Evolutionary conservation across 139 green algal species (phyloP), one percentile per base, ranked within the genome.

Genomic region (Chloropicon primus): DNA sequence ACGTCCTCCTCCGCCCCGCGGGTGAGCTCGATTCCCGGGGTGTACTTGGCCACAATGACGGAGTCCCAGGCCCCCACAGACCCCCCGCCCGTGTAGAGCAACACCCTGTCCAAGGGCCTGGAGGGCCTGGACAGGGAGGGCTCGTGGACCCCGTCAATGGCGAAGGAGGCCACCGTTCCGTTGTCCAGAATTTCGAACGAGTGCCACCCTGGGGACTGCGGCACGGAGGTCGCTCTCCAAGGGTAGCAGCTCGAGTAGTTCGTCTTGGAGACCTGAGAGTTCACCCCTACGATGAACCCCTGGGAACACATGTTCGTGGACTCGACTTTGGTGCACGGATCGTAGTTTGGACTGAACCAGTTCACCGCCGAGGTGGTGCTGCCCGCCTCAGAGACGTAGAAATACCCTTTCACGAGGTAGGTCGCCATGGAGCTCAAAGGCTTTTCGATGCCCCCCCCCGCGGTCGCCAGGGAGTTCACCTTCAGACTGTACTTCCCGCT

Each of bases 281-380:
- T 62, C 10, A 62, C 5, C 41, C 41, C 41, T n/a, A 62, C 10
- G 5, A 17, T n/a, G 17, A 62, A 62, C 10, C 41, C 41, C 41
- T 62, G 41, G 41, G 41, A 62, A 17, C 41, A 62, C 41, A 62
- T 5, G 17, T 17, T 17, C 10, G 5, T 62, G 10, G 10, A 5
- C 17, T 62, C 41, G 41, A 5, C 41, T 62, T 5, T 17, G 41
- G 10, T 62, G 41, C 41, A 62, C 5, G 41, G 41, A 17, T 81
- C 77, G 71, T 73, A 81, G 77, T 81, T 79, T 5, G 77, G 71
- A 25, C 25, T 72, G n/a, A 81, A 72, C 77, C 77, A 81, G 62
- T 81, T 72, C 10, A 62, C 17, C 41, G 41, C 41, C 41, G 41
- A n/a, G 62, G 24, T 77, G 54, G 25, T 54, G 21, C 2, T 25